A percentile compares a stretch with the other conserved stretches of the same genome.
Conservation (phyloP, 371 early-diverging fungal genomes). For the Mucor racemosus region DNA sequence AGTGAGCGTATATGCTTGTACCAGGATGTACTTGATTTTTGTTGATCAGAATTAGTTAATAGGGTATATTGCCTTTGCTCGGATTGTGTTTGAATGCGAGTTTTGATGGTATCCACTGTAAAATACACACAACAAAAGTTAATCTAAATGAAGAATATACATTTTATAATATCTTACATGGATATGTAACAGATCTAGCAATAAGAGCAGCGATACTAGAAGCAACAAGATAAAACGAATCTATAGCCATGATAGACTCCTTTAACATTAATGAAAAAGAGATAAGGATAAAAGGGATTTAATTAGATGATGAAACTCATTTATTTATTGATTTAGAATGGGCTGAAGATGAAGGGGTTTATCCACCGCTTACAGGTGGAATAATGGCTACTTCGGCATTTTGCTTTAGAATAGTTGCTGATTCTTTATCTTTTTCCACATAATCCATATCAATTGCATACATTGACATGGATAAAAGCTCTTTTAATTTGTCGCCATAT, state of each 20-base stretch:
- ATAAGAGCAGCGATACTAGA: conserved; percentile 53
- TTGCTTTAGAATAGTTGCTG: conserved; percentile 37
- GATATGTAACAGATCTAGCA: conserved; percentile 64
- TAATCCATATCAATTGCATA: conserved; percentile 77
- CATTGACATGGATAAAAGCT: conserved; percentile 57
- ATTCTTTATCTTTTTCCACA: conserved; percentile 49
- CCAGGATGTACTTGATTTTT: background rate
- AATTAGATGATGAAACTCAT: conserved; percentile 1
- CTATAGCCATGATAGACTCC: conserved; percentile 18
- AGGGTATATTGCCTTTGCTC: conserved; percentile 19
- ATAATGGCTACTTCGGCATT: conserved; percentile 73
- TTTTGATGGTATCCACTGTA: conserved; percentile 70
- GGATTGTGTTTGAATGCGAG: conserved; percentile 54
- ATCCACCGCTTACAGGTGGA: conserved; percentile 82
- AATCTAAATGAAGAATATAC: background rate
- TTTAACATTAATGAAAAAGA: conserved; percentile 4
- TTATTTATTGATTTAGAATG: conserved; percentile 71
- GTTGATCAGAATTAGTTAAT: background rate
- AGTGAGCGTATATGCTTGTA: conserved; percentile 23
- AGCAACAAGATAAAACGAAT: conserved; percentile 42
- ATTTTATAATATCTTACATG: conserved; percentile 21
- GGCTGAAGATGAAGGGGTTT: conserved; percentile 11
- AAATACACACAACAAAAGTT: conserved; percentile 2
- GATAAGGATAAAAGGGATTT: background rate
- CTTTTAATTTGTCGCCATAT: conserved; percentile 44